phyloP scores from a whole-genome alignment of 1,139 yeast species.

The Blastobotrys illinoisensis region DNA sequence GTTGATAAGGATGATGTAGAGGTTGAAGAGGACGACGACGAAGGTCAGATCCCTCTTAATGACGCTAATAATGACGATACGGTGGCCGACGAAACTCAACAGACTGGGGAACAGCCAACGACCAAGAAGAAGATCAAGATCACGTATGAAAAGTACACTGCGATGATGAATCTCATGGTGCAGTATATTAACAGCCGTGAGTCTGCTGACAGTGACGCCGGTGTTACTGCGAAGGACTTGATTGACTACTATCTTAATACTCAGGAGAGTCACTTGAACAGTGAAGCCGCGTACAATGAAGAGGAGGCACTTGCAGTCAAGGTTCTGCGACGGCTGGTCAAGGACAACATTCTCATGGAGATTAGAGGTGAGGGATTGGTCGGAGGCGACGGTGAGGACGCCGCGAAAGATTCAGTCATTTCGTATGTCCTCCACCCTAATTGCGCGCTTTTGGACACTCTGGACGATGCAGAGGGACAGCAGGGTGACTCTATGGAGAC shows the following conservation, averaged over 20 bases:
- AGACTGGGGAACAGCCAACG: constrained; percentile 15
- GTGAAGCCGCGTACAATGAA: constrained; percentile 64
- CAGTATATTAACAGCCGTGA: constrained; percentile 52
- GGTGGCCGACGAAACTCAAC: constrained; percentile 19
- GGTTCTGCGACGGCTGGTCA: constrained; percentile 77
- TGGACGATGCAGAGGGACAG: background rate
- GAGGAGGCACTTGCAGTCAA: constrained; percentile 72
- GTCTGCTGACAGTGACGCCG: constrained; percentile 46
- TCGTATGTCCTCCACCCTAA: constrained; percentile 86
- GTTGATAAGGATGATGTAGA: constrained; percentile 94
- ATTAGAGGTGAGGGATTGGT: constrained; percentile 55
- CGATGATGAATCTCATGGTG: constrained; percentile 77
- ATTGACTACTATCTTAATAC: constrained; percentile 77
- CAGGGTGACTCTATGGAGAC: background rate
- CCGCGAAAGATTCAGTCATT: constrained; percentile 7
- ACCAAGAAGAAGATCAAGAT: constrained; percentile 45
- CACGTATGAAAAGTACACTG: constrained; percentile 79
- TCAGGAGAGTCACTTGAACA: constrained; percentile 63
- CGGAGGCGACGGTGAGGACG: constrained; percentile 27
- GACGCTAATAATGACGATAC: background rate
- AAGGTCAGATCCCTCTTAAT: constrained; percentile 16
- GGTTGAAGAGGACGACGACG: constrained; percentile 60
- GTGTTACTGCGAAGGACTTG: constrained; percentile 64
- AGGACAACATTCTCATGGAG: constrained; percentile 80
- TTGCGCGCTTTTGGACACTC: constrained; percentile 35